phyloP scores from a whole-genome alignment of 305 asterid genomes.

The Fraxinus velutina region DNA sequence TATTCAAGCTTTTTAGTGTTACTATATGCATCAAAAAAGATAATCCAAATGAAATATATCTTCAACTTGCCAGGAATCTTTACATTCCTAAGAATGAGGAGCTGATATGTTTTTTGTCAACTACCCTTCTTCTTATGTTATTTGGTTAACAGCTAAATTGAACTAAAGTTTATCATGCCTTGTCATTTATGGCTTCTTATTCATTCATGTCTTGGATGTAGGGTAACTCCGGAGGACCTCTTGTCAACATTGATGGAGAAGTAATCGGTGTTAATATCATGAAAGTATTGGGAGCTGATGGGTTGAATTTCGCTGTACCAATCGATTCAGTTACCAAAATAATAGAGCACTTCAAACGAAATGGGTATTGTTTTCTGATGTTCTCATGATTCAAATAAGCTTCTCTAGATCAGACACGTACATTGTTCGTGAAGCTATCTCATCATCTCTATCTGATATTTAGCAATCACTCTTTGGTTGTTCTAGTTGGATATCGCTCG shows the following conservation, averaged over 20 bases:
- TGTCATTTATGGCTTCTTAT: neutral
- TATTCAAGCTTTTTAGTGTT: neutral
- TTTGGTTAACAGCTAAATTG: neutral
- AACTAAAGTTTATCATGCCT: conserved; percentile 4
- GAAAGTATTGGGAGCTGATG: conserved; percentile 81
- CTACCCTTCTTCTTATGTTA: conserved; percentile 7
- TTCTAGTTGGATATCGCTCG: neutral
- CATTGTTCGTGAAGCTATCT: neutral
- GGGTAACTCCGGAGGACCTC: conserved; percentile 99
- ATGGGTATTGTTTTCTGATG: conserved; percentile 44
- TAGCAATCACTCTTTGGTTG: neutral
- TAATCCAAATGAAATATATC: neutral
- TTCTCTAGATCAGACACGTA: neutral
- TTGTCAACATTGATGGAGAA: conserved; percentile 80
- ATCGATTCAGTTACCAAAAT: conserved; percentile 67
- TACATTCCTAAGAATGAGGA: conserved; percentile 1
- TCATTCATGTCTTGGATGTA: conserved; percentile 26
- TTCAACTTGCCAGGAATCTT: neutral
- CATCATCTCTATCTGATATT: neutral
- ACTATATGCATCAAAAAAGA: neutral
- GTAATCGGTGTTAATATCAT: conserved; percentile 69
- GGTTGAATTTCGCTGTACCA: conserved; percentile 78
- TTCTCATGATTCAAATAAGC: neutral
- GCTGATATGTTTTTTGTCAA: neutral
- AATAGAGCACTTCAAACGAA: conserved; percentile 63